phyloP scores from a whole-genome alignment of 257 asterid genomes.

The Linderniella brevidens region DNA sequence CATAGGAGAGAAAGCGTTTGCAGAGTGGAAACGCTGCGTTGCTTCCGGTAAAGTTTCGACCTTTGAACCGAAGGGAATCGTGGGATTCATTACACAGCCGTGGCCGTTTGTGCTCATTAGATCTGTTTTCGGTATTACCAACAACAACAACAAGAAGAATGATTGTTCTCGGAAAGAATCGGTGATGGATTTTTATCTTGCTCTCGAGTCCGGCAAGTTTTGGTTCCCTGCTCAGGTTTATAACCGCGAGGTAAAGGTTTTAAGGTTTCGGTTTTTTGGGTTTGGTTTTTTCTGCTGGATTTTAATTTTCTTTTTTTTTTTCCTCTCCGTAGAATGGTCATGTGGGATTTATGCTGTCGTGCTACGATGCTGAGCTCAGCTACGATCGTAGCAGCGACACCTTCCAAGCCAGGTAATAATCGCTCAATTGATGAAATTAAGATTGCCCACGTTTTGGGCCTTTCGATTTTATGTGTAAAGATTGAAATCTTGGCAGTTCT shows the following conservation, averaged over 20 bases:
- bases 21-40: constrained; percentile 38
- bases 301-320: constrained; percentile 6
- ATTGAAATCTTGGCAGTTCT: too few species aligned
- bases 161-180: constrained; percentile 71
- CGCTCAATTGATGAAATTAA: not conserved
- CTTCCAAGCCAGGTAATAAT: constrained; percentile 45
- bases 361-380: constrained; percentile 63
- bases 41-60: constrained; percentile 32
- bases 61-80: constrained; percentile 18
- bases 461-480: too few species aligned
- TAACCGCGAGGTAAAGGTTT: constrained; percentile 60
- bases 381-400: constrained; percentile 37
- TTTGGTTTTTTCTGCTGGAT: not conserved
- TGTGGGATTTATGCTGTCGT: constrained; percentile 63
- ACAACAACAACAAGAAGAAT: too few species aligned
- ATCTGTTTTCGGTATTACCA: too few species aligned
- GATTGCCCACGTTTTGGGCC: constrained; percentile 1
- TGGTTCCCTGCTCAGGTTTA: constrained; percentile 92
- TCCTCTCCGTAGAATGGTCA: constrained; percentile 39
- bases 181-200: constrained; percentile 51
- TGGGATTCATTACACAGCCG: constrained; percentile 20
- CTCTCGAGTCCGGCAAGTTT: constrained; percentile 66
- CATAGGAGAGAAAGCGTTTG: constrained; percentile 34
- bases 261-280: not conserved
- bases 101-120: constrained; percentile 42